Base-by-base conservation (phyloP, 73 alveolate genomes). In the Symbiodinium natans region DNA sequence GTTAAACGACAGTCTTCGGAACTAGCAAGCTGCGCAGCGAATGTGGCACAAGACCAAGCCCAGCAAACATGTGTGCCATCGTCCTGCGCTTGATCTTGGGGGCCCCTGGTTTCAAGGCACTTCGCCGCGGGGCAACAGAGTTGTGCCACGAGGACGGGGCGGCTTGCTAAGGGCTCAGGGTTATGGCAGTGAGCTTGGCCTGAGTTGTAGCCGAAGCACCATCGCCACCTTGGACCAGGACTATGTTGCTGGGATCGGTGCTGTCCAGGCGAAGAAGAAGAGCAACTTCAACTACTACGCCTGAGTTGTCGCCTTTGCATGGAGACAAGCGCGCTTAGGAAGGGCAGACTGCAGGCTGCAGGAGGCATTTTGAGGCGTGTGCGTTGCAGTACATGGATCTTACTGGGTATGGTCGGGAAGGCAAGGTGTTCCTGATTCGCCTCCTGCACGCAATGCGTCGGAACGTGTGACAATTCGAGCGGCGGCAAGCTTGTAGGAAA, bases 221-320 rank as follows among this genome's bases (percentile, higher is more conserved):
- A 8, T 68, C 15, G 13, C 82, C 31, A 21, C 10, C 92, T 11
- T 17, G 10, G 40, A 7, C 17, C 94, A 92, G 98, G 99, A 93
- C 86, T 93, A 82, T 59, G 88, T 93, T 40, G 93, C 92, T 1
- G 99, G 99, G 56, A 93, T 93, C 41, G 86, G 68, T 9, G 87
- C 93, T 17, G 99, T 93, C 93, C 93, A 93, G 86, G 93, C 99
- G 43, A 93, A 93, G 93, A 93, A 93, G 99, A 93, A 93, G 86
- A 54, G 93, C 86, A 82, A 48, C 85, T 82, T 93, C 99, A 93
- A 93, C 99, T 93, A 93, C 93, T 93, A 75, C 40, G 93, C 99
- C 40, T 93, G 98, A 92, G 89, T 25, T 4, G 34, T 74, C 6
- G 38, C 73, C 23, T 0, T 33, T 74, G 43, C 84, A 74, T 74